Evolutionary conservation across 192 early-diverging fungal genomes (phyloP).

Genomic region (Linnemannia exigua): DNA sequence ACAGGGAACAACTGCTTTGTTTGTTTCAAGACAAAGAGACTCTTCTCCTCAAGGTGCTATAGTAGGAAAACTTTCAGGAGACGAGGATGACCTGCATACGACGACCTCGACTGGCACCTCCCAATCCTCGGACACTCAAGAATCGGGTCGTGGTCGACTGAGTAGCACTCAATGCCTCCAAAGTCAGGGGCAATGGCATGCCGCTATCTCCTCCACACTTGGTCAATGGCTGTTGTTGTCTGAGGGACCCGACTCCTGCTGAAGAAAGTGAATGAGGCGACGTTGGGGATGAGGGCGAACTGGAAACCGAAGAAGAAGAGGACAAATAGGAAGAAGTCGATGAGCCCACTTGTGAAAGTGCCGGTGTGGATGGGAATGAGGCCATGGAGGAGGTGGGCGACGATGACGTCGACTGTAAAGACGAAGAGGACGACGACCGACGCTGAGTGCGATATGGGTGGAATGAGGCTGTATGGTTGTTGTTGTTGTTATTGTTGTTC

Average conservation of each 20-base stretch:
- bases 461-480: neutral
- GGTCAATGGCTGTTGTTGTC: neutral
- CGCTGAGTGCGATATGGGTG: slow-evolving; percentile 35
- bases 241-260: neutral
- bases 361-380: slow-evolving; percentile 37
- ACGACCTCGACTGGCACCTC: slow-evolving; percentile 34
- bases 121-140: slow-evolving; percentile 45
- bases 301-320: slow-evolving; percentile 19
- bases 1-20: neutral
- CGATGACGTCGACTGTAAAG: slow-evolving; percentile 7
- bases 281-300: slow-evolving; percentile 29
- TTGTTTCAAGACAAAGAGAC: neutral
- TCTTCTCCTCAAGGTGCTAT: neutral
- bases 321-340: slow-evolving; percentile 10
- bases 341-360: slow-evolving; percentile 21
- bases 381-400: slow-evolving; percentile 1
- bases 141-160: slow-evolving; percentile 30
- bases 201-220: neutral
- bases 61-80: neutral
- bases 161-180: slow-evolving; percentile 11
- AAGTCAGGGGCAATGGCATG: slow-evolving; percentile 11
- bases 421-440: slow-evolving; percentile 8
- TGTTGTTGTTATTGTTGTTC: neutral
- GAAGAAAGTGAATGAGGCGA: slow-evolving; percentile 2
- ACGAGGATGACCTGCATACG: slow-evolving; percentile 53